These are phyloP conservation scores for Epichloe sp. DNA, from an alignment of 2,329 filamentous ascomycete species.

Conservation along the genomic window DNA sequence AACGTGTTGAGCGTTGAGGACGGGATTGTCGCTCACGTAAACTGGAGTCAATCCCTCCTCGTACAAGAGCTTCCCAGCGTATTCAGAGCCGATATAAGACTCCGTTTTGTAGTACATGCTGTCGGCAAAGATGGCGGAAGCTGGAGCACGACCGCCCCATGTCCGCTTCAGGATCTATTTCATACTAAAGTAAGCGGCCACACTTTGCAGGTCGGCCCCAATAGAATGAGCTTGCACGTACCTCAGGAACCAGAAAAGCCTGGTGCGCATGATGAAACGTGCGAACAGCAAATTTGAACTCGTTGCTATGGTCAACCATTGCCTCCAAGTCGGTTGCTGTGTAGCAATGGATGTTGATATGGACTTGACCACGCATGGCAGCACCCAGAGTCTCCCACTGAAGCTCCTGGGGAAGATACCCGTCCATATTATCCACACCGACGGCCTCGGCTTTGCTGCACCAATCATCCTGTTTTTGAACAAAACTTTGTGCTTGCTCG, in stretches of 20 bases:
- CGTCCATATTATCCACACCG: slow-evolving; percentile 36
- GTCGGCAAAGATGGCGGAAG: slow-evolving; percentile 53
- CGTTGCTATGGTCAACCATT: slow-evolving; percentile 57
- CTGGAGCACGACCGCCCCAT: slow-evolving; percentile 40
- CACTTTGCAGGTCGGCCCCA: not conserved
- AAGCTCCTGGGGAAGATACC: slow-evolving; percentile 51
- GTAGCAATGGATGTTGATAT: slow-evolving; percentile 61
- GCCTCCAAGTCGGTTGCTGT: slow-evolving; percentile 56
- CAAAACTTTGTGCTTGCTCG: slow-evolving; percentile 44
- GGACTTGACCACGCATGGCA: slow-evolving; percentile 52
- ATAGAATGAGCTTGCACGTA: slow-evolving; percentile 14
- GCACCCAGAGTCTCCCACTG: slow-evolving; percentile 51
- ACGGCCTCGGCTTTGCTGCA: slow-evolving; percentile 40
- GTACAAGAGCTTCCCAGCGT: slow-evolving; percentile 52
- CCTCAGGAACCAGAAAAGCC: slow-evolving; percentile 52
- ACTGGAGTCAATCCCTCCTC: slow-evolving; percentile 52
- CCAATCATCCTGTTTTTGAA: slow-evolving; percentile 55
- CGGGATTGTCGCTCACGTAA: slow-evolving; percentile 60
- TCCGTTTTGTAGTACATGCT: slow-evolving; percentile 64
- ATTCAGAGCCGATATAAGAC: slow-evolving; percentile 50
- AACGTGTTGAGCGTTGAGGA: slow-evolving; percentile 56
- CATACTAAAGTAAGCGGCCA: not conserved
- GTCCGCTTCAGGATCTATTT: slow-evolving; percentile 39
- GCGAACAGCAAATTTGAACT: slow-evolving; percentile 53
- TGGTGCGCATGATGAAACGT: slow-evolving; percentile 61